These are phyloP conservation scores for Umbelopsis sp. DNA, from an alignment of 371 early-diverging fungal species.

Conservation along the genomic window DNA sequence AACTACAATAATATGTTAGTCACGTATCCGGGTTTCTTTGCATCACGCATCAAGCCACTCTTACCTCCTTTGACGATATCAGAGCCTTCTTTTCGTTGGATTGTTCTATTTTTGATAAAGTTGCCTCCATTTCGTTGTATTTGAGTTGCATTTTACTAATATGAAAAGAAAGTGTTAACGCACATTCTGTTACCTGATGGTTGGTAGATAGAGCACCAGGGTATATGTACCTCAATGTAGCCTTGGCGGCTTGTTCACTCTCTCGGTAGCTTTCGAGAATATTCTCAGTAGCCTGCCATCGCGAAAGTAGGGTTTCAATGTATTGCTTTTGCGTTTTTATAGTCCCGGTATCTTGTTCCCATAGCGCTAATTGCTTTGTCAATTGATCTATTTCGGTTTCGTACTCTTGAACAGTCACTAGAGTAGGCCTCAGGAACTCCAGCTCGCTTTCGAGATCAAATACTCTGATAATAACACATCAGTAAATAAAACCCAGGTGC, in stretches of 20 bases:
- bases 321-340: constrained; percentile 50
- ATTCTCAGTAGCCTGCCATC: constrained; percentile 52
- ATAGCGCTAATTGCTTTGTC: constrained; percentile 60
- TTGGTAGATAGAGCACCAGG: not conserved
- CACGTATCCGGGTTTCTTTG: too few species aligned
- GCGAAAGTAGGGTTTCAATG: constrained; percentile 43
- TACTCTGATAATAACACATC: constrained; percentile 30
- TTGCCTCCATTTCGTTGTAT: constrained; percentile 6
- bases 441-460: constrained; percentile 59
- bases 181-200: not conserved
- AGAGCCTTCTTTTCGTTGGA: not conserved
- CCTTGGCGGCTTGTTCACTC: not conserved
- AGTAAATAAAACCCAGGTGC: too few species aligned
- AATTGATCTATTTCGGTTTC: constrained; percentile 62
- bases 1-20: not conserved
- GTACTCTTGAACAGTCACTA: constrained; percentile 54
- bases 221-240: not conserved
- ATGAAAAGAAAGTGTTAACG: not conserved
- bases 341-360: constrained; percentile 48
- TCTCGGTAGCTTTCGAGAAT: constrained; percentile 10
- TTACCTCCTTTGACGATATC: not conserved
- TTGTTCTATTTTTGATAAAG: not conserved
- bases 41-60: not conserved
- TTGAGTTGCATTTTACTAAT: not conserved
- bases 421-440: constrained; percentile 49